Evolutionary conservation across 129 eudicot species (phyloP).

Genomic region (Escallonia rubra): DNA sequence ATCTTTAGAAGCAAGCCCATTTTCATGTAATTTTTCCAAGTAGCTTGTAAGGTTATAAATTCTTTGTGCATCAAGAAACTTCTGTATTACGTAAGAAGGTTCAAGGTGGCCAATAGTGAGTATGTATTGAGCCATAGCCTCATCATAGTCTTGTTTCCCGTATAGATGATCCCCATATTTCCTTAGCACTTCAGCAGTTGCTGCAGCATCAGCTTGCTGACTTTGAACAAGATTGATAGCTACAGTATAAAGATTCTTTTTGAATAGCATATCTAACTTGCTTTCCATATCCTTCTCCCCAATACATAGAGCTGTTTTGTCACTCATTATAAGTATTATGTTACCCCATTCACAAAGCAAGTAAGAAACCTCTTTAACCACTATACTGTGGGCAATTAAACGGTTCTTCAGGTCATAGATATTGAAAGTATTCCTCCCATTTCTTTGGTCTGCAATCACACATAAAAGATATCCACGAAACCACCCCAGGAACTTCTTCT

Average conservation of each 20-base stretch:
- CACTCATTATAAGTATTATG: slow-evolving; percentile 70
- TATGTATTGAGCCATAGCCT: slow-evolving; percentile 92
- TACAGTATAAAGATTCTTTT: slow-evolving; percentile 86
- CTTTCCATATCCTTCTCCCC: slow-evolving; percentile 99
- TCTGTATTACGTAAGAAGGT: slow-evolving; percentile 93
- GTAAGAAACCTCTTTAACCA: slow-evolving; percentile 76
- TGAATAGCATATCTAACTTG: slow-evolving; percentile 93
- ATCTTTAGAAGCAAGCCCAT: slow-evolving; percentile 93
- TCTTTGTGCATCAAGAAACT: slow-evolving; percentile 97
- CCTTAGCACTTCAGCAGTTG: slow-evolving; percentile 94
- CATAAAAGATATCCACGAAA: slow-evolving; percentile 94
- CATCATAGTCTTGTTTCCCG: slow-evolving; percentile 83
- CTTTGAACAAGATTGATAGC: slow-evolving; percentile 95
- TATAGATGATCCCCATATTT: slow-evolving; percentile 94
- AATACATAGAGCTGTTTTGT: slow-evolving; percentile 73
- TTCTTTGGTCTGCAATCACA: slow-evolving; percentile 83
- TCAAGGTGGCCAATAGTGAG: slow-evolving; percentile 93
- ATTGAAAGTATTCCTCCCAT: slow-evolving; percentile 67
- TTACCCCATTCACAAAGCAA: slow-evolving; percentile 99
- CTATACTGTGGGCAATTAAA: slow-evolving; percentile 75
- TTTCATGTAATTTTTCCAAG: slow-evolving; percentile 86
- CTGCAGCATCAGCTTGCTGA: slow-evolving; percentile 98
- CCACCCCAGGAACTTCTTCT: slow-evolving; percentile 90
- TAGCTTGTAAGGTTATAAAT: slow-evolving; percentile 92
- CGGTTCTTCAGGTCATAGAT: slow-evolving; percentile 90